Evolutionary conservation across 768 basidiomycete genomes (phyloP), one percentile per base, ranked within the genome.

Genomic region (Auricularia heimuer): DNA sequence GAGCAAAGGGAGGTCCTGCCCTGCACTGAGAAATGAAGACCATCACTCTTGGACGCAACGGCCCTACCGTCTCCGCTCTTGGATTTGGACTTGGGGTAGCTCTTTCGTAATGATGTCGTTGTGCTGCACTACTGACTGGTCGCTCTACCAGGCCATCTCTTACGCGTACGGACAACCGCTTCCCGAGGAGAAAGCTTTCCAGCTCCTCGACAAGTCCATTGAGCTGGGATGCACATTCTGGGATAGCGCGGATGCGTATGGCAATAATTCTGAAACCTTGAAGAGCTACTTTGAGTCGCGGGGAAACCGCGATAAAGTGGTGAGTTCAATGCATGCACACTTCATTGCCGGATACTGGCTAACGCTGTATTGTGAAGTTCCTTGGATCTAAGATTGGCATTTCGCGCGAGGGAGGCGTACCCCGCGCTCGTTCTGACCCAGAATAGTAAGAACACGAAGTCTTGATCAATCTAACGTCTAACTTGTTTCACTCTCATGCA

Each of bases 31-130:
- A 11, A 10, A 45, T 45, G 44, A 18, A 68, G 37, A 68, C 70
- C 51, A 70, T 70, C 29, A 64, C 63, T 18, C 70, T 74, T 16
- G 73, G 73, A 34, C 67, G 62, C 58, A 70, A 73, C 65, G 73
- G 73, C 6, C 73, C 73, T 3, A 56, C 24, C n/a, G 73, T 74
- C 51, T 69, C 69, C 39, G 71, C 73, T 3, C 69, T 74, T 12
- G 73, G 73, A 14, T 65, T 73, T 56, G 73, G 73, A 1, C 47
- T 51, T 18, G 47, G 11, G 4, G 47, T 51, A 51, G 24, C 7
- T 29, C 56, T 7, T 29, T 14, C 14, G 18, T 60, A 14, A 29
- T 29, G 29, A 29, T 29, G 29, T 29, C 29, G 29, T 2, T 12
- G 2, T 29, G 11, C 56, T 3, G 56, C 33, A 33, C 24, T 24